These are phyloP conservation scores for Podaxis pistillaris DNA, from an alignment of 768 basidiomycete species.

Conservation along the genomic window DNA sequence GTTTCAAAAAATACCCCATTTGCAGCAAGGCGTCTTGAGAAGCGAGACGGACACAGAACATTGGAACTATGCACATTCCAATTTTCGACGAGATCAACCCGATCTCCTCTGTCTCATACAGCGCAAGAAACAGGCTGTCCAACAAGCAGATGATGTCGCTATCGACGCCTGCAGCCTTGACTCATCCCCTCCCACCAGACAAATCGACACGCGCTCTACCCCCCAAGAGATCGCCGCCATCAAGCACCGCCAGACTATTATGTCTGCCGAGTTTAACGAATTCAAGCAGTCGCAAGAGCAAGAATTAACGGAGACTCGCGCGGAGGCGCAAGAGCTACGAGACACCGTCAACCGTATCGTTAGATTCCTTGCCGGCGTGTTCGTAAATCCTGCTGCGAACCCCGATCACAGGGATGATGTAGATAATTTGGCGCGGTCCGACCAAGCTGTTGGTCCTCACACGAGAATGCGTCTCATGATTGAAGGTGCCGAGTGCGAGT, in stretches of 20 bases:
- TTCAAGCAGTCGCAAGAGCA: constrained; percentile 82
- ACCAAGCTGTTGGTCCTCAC: constrained; percentile 45
- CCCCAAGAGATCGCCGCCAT: constrained; percentile 85
- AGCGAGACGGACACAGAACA: constrained; percentile 78
- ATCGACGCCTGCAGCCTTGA: constrained; percentile 31
- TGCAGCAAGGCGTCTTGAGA: constrained; percentile 91
- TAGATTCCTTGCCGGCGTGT: constrained; percentile 91
- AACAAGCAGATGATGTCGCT: constrained; percentile 31
- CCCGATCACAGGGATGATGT: constrained; percentile 29
- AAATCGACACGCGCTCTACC: constrained; percentile 75
- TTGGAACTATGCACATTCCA: constrained; percentile 90
- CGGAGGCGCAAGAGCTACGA: constrained; percentile 86
- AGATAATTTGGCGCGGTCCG: constrained; percentile 23
- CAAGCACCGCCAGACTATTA: constrained; percentile 86
- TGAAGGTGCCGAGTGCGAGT: constrained; percentile 46
- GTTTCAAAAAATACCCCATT: constrained; percentile 92
- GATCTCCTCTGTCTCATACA: constrained; percentile 86
- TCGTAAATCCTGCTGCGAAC: constrained; percentile 52
- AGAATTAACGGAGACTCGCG: constrained; percentile 75
- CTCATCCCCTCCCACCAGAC: constrained; percentile 31
- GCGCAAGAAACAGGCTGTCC: constrained; percentile 69
- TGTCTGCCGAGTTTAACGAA: constrained; percentile 85
- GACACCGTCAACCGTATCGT: constrained; percentile 96
- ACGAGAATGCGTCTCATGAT: constrained; percentile 66
- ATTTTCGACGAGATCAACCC: constrained; percentile 87